Base-by-base conservation (phyloP, 1,139 yeast genomes). In the Saccharomyces hybrid region DNA sequence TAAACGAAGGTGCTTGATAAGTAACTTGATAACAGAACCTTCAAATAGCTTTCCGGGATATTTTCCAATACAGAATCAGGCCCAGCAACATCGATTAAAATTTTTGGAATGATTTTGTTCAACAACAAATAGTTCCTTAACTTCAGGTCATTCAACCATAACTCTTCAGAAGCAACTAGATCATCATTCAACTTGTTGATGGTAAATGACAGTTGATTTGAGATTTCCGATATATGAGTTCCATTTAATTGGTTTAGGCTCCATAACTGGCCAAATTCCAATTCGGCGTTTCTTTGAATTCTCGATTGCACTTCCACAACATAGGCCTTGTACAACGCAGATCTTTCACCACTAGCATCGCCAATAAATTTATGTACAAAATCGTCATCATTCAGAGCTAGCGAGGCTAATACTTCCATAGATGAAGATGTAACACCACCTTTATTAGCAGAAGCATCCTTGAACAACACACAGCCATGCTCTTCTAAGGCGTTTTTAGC, bases 371-470 rank as follows among this genome's bases (percentile, higher is more conserved):
- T 67, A 58, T 80, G 78, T 55, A 87, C 83, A 76, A 91, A 93
- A 49, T 84, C 90, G 55, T 80, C 81, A 71, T 93, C 99, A 65
- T 85, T 91, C 69, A 93, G 85, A 2, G 96, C 87, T 60, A 93
- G 81, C 4, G 99, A 93, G 13, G 98, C 96, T 65, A 93, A 80
- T 20, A 93, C 99, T 74, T 93, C 99, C 62, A 89, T 77, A 1
- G 98, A 91, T 1, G 97, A 90, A 1, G 98, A 90, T 1, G 99
- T 93, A 53, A 93, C 99, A 75, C 99, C 99, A 68, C 99, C 99
- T 75, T 93, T 93, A 74, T 93, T 93, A 54, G 98, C 89, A 20
- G 97, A 88, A 20, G 99, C 96, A 76, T 93, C 99, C 73, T 93
- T 93, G 74, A 89, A 88, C 54, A 93, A 79, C 53, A 90, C 72